Evolutionary conservation across 1,284 basidiomycete species (phyloP), one percentile per base, ranked within the genome.

Genomic region (Butyriboletus appendiculatus): DNA sequence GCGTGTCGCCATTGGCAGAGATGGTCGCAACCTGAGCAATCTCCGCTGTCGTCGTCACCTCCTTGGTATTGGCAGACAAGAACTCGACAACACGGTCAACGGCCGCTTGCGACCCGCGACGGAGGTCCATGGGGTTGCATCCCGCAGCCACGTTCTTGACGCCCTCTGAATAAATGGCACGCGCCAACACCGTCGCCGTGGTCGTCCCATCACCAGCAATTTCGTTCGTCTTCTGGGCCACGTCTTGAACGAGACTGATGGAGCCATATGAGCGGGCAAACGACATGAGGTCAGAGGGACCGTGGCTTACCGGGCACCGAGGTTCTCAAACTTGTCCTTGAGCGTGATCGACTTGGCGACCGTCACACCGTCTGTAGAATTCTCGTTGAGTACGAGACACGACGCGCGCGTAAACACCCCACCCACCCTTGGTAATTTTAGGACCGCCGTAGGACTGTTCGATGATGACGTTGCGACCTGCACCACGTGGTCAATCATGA

Each of bases 101-200:
- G 55, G 96, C 96, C 35, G 94, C 94, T 73, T 98, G 96, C 16
- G 94, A 88, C 58, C 96, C 96, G 32, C 96, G 88, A 59, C 96
- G 92, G 58, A 98, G 91, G 77, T 99, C 96, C 95, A 98, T 99
- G 35, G 96, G 96, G 80, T 98, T 98, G 83, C 96, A 99, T 20
- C 96, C 94, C 14, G 96, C 96, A 40, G 96, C 96, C 55, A 99
- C 96, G 72, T 98, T 99, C 83, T 98, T 98, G 65, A 98, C 96
- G 76, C 96, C 96, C 76, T 99, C 96, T 0, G 94, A 84, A 78
- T 98, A 99, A 77, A 99, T 98, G 59, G 96, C 95, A 54, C 93
- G 90, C 9, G 96, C 94, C 56, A 98, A 88, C 50, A 98, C 96
- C 37, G 96, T 98, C 24, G 96, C 96, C 24, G 96, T 98, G 14